Conservation (phyloP, 371 early-diverging fungal genomes). For the Mucor sp. region DNA sequence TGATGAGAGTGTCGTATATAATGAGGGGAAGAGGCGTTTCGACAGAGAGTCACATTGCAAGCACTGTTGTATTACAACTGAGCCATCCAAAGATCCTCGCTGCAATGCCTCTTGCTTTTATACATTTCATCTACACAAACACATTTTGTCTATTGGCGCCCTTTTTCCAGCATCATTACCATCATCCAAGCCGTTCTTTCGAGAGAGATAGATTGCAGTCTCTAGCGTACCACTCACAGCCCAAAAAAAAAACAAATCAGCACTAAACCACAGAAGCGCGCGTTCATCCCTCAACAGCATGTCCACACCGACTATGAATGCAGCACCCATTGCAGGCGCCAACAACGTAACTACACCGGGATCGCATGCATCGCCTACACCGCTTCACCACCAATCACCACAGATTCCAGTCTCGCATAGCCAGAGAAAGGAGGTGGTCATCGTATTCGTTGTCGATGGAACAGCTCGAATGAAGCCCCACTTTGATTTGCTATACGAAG, state of each 20-base stretch:
- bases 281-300: not conserved
- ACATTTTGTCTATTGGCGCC: not conserved
- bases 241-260: not conserved
- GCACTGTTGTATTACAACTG: not conserved
- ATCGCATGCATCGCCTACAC: conserved; percentile 41
- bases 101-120: not conserved
- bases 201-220: not conserved
- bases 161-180: not conserved
- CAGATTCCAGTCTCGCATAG: conserved; percentile 38
- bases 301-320: conserved; percentile 16
- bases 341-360: conserved; percentile 39
- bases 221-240: not conserved
- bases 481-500: conserved; percentile 50
- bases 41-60: not conserved
- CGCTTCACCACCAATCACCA: conserved; percentile 92
- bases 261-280: not conserved
- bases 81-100: not conserved
- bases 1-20: not conserved
- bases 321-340: not conserved
- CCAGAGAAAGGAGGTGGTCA: conserved; percentile 57
- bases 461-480: conserved; percentile 60
- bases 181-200: not conserved
- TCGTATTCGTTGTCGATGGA: conserved; percentile 64
- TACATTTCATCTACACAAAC: not conserved
- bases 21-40: too few species aligned